Base-by-base conservation (phyloP, 1,139 yeast species). In the Kodamaea derodonti region DNA sequence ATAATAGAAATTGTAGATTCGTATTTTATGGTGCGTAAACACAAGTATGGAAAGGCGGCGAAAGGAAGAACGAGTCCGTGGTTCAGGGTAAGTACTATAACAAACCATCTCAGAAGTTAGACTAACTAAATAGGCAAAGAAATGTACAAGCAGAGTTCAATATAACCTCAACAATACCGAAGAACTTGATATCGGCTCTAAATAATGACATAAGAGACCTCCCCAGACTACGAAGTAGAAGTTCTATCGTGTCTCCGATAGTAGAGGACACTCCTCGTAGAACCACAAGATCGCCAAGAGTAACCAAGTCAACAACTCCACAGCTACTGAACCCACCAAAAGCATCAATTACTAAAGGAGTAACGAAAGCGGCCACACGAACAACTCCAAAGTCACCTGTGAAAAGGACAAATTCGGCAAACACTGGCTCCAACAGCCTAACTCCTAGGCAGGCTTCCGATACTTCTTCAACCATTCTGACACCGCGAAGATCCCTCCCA, bases 61-160 rank as follows among this genome's bases (percentile, higher is more conserved):
- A 13, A 42, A 40, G 28, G 49, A 49, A 38, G 49, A 65, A 18
- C 52, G 73, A 29, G 51, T 58, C 24, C 52, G 73, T 34, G 74
- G 74, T 6, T 60, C 72, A 24, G 70, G 65, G 71, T 65, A 64
- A 41, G 72, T 62, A 34, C 5, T 16, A 20, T 27, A 35, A 13
- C 16, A 25, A 29, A 14, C 20, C 14, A 15, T 24, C 20, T n/a
- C 12, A 8, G 13, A 13, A 2, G 14, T 8, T 22, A 10, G 36
- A 37, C 48, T 46, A 47, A 45, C 48, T 13, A 13, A 27, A 17
- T 31, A 52, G 57, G 13, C 42, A 36, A 30, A 34, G 51, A 37
- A 42, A 34, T 16, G 46, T 46, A 16, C 42, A 38, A 17, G 39
- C 35, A 9, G 40, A 36, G 17, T 45, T 48, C 34, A 41, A 37